Evolutionary conservation across 192 early-diverging fungal genomes (phyloP), one percentile per base, ranked within the genome.

Genomic region (Backusella macrospora): DNA sequence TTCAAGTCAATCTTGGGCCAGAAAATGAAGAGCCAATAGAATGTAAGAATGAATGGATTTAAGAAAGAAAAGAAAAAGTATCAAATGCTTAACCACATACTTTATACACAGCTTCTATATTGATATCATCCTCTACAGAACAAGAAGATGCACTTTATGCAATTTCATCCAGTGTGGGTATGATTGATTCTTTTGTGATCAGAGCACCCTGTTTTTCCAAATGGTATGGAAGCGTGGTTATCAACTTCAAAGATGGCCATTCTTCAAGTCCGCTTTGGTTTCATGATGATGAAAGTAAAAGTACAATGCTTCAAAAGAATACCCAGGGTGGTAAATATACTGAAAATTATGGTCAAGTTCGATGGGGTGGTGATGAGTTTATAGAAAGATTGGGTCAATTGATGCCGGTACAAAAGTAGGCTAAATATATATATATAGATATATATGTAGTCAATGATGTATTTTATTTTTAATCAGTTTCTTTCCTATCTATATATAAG

Each of bases 361-460:
- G 75, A 26, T 91, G 90, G 91, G 91, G 90, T 46, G 91, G 91
- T 45, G 88, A 92, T 77, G 91, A 93, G 64, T 84, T 92, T 18
- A 71, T 93, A 64, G 80, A 83, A 6, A 81, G 81, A 76, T 73
- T 93, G 26, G 77, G 75, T 7, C 64, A 73, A 47, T 44, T 86
- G 12, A 73, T 78, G 4, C 74, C 76, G 13, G 74, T 89, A 29
- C 67, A 71, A 18, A 83, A 73, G 67, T 85, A 82, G 37, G 59
- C 52, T 39, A 39, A 29, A n/a, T 55, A 26, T 55, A n/a, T 37
- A 38, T 38, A 37, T 0, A 63, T 5, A 63, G 0, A 16, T 5
- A 10, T 55, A 9, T 55, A 55, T 55, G 16, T 29, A 6, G 16
- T 15, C 14, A 26, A 38, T 18, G 1, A 15, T 29, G 14, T 23